Evolutionary conservation across 2,329 filamentous ascomycete genomes (phyloP).

Genomic region (Trichoderma gracile): DNA sequence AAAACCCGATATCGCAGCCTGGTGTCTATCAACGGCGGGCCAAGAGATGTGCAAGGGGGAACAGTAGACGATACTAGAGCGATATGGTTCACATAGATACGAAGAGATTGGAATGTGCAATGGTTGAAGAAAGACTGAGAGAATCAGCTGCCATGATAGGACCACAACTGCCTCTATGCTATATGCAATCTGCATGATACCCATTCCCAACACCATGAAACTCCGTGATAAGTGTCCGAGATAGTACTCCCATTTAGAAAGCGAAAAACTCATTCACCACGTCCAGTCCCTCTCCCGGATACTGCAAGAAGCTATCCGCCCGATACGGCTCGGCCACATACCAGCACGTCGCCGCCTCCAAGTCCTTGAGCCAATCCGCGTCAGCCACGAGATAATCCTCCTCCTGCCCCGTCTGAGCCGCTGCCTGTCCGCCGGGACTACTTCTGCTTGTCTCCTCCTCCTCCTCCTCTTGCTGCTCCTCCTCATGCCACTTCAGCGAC

Average conservation of each 20-base stretch:
- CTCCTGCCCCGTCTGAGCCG: neutral
- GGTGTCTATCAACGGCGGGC: too few relatives aligned
- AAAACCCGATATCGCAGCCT: conserved; percentile 7
- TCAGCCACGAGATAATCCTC: conserved; percentile 19
- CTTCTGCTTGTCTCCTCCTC: neutral
- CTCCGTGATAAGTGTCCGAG: neutral
- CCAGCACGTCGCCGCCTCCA: conserved; percentile 21
- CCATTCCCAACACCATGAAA: too few relatives aligned
- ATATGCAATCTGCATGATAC: too few relatives aligned
- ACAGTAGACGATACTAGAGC: too few relatives aligned
- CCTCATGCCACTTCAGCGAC: conserved; percentile 7
- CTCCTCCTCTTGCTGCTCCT: neutral
- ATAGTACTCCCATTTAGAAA: neutral
- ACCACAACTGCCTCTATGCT: too few relatives aligned
- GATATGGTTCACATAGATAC: too few relatives aligned
- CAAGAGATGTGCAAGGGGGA: too few relatives aligned
- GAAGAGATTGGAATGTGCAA: too few relatives aligned
- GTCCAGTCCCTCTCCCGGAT: conserved; percentile 11
- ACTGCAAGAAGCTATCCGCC: conserved; percentile 15
- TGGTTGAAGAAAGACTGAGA: neutral
- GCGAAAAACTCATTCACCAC: conserved; percentile 13
- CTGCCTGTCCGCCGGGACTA: neutral
- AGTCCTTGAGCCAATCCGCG: conserved; percentile 11
- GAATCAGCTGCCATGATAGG: too few relatives aligned
- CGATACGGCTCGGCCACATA: conserved; percentile 18